These are phyloP conservation scores for Botrytis cinerea DNA, from an alignment of 2,329 filamentous ascomycete genomes.

Conservation along the genomic window DNA sequence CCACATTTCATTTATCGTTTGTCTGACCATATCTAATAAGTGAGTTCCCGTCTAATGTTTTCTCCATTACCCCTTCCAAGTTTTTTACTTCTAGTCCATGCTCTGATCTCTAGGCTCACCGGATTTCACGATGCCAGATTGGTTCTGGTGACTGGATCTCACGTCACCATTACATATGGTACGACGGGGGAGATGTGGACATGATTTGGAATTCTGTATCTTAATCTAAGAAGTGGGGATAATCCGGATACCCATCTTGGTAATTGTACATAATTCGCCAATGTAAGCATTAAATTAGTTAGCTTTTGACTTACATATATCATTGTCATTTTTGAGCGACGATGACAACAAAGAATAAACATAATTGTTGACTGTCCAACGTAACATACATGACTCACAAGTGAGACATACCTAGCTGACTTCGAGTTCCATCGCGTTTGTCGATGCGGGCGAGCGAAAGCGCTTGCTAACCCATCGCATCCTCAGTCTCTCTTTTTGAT, in stretches of 20 bases:
- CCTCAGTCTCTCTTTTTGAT: background rate
- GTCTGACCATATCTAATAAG: background rate
- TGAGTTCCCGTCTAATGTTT: background rate
- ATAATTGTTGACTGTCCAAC: background rate
- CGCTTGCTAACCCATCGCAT: background rate
- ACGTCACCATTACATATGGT: background rate
- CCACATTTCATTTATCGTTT: background rate
- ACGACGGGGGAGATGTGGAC: background rate
- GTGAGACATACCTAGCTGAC: background rate
- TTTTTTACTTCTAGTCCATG: background rate
- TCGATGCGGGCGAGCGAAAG: background rate
- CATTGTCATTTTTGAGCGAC: background rate
- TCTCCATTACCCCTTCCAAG: background rate
- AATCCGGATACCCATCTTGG: background rate
- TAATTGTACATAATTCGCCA: background rate
- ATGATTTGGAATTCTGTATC: background rate
- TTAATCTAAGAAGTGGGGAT: background rate
- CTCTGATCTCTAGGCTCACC: background rate
- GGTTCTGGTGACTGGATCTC: background rate
- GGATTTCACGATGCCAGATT: background rate
- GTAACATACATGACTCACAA: background rate
- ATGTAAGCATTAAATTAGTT: background rate
- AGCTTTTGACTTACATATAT: background rate
- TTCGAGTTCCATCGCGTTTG: fast-evolving
- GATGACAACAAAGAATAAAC: background rate